Percentiles rank a stretch among this genome's conserved stretches.
phyloP scores from a whole-genome alignment of 1,284 basidiomycete species.

The Taiwanofungus camphoratus region DNA sequence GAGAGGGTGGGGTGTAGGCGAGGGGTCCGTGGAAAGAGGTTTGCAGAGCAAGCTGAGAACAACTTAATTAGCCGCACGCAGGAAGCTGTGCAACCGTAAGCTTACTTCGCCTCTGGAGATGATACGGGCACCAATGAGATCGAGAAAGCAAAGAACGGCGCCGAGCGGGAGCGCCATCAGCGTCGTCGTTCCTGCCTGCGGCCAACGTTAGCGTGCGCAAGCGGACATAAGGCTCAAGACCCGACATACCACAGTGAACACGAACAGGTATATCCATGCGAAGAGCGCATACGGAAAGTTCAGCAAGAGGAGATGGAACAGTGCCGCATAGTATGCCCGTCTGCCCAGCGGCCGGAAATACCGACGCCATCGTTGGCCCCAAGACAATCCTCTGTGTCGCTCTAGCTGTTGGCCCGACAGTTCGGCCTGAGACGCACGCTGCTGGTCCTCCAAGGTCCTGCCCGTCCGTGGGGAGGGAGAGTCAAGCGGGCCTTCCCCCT shows the following conservation, averaged over 20 bases:
- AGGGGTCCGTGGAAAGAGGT: constrained; percentile 63
- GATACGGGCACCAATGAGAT: constrained; percentile 62
- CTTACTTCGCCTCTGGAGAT: constrained; percentile 67
- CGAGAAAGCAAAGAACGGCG: constrained; percentile 67
- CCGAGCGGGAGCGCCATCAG: constrained; percentile 73
- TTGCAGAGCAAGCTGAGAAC: constrained; percentile 55
- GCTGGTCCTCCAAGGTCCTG: constrained; percentile 15
- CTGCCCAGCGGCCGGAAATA: constrained; percentile 60
- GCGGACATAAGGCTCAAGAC: neutral
- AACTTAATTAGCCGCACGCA: neutral
- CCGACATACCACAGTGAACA: constrained; percentile 64
- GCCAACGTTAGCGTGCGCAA: neutral
- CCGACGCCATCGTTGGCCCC: constrained; percentile 31
- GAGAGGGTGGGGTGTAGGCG: constrained; percentile 50
- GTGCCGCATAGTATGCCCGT: constrained; percentile 51
- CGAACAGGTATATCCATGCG: constrained; percentile 71
- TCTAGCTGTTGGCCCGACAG: constrained; percentile 13
- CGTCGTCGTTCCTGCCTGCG: constrained; percentile 67
- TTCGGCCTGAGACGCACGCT: constrained; percentile 17
- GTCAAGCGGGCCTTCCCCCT: constrained; percentile 15
- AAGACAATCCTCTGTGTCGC: constrained; percentile 9
- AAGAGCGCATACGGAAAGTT: constrained; percentile 72
- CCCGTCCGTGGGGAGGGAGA: constrained; percentile 8
- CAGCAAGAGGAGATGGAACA: constrained; percentile 61
- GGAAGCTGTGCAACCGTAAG: constrained; percentile 2